These are phyloP conservation scores for Penicillium concentricum DNA, from an alignment of 2,329 filamentous ascomycete genomes.

Conservation along the genomic window DNA sequence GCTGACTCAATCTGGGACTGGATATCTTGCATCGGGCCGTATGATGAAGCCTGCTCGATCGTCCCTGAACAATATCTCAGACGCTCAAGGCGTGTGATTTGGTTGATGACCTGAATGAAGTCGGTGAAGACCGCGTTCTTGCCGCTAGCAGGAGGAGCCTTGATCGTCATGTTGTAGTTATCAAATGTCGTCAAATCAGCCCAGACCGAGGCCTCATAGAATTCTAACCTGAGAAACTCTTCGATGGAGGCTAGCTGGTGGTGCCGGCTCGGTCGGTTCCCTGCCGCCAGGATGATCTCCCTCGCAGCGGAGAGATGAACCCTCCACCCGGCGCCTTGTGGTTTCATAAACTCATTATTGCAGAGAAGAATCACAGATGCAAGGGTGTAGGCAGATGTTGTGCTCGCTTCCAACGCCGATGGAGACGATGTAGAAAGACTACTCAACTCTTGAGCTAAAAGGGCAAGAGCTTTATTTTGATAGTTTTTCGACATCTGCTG, in stretches of 20 bases:
- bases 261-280: not conserved
- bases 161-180: slow-evolving; percentile 8
- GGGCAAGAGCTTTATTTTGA: slow-evolving; percentile 5
- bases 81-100: slow-evolving; percentile 20
- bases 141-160: slow-evolving; percentile 4
- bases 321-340: slow-evolving; percentile 16
- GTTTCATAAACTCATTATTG: slow-evolving; percentile 23
- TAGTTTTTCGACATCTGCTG: slow-evolving; percentile 8
- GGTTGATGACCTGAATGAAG: slow-evolving; percentile 20
- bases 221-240: slow-evolving; percentile 21
- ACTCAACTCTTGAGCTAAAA: slow-evolving; percentile 4
- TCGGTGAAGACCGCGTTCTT: slow-evolving; percentile 19
- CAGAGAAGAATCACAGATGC: slow-evolving; percentile 23
- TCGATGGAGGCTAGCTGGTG: slow-evolving; percentile 9
- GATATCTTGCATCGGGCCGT: not conserved
- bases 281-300: slow-evolving; percentile 15
- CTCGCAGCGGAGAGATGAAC: slow-evolving; percentile 22
- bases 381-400: slow-evolving; percentile 8
- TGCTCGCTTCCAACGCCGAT: not conserved
- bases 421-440: not conserved
- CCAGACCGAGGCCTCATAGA: slow-evolving; percentile 19
- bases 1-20: slow-evolving; percentile 3
- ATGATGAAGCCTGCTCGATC: not conserved
- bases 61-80: not conserved
- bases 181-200: slow-evolving; percentile 18